Evolutionary conservation across 495 filamentous ascomycete genomes (phyloP).

Genomic region (Schizothecium vesticola): DNA sequence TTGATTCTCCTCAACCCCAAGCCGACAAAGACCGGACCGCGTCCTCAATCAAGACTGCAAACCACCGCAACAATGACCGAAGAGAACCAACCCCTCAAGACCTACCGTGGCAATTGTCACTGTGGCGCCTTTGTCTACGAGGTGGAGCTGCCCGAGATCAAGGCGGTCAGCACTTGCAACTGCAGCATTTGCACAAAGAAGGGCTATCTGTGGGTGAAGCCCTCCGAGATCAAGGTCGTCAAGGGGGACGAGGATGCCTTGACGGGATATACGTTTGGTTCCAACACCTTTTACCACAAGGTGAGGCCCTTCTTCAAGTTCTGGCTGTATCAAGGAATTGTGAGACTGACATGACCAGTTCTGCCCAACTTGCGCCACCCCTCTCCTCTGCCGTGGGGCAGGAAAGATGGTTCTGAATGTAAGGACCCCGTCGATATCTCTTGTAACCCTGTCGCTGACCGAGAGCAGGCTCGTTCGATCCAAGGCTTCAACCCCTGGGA

Average conservation of each 20-base stretch:
- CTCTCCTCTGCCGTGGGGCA: conserved; percentile 17
- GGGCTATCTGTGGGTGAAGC: conserved; percentile 36
- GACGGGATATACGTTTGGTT: conserved; percentile 33
- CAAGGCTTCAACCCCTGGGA: conserved; percentile 36
- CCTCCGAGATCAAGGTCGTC: conserved; percentile 31
- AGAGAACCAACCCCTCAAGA: conserved; percentile 28
- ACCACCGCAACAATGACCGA: conserved; percentile 16
- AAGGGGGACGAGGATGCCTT: conserved; percentile 33
- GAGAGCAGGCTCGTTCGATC: conserved; percentile 18
- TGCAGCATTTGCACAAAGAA: conserved; percentile 50
- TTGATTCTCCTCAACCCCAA: neutral
- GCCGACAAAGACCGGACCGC: neutral
- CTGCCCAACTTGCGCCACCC: conserved; percentile 38
- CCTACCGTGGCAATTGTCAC: conserved; percentile 55
- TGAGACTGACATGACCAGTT: conserved; percentile 27
- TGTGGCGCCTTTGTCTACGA: conserved; percentile 47
- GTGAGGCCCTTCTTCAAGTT: conserved; percentile 13
- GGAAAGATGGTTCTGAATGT: conserved; percentile 2
- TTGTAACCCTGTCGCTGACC: neutral
- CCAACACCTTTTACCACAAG: conserved; percentile 29
- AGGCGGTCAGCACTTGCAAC: conserved; percentile 37
- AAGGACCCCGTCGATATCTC: neutral
- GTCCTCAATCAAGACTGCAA: neutral
- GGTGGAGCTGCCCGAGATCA: conserved; percentile 39
- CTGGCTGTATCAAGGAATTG: conserved; percentile 5